Conservation (phyloP, 2,329 filamentous ascomycete genomes). For the Scytalidium sp. region DNA sequence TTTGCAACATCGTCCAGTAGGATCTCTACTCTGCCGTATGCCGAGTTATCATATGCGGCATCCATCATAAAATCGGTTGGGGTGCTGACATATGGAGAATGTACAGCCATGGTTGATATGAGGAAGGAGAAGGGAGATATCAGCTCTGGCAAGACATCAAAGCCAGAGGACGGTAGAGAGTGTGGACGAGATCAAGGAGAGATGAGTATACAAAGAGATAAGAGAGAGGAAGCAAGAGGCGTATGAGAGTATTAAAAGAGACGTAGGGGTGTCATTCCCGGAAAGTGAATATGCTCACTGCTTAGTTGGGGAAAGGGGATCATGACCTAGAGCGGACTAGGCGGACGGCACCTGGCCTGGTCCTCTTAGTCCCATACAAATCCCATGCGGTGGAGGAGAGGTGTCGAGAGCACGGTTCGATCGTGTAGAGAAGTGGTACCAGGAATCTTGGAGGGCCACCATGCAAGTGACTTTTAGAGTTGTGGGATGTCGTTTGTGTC, state of each 20-base stretch:
- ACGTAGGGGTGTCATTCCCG: slow-evolving; percentile 14
- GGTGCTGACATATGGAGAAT: not conserved
- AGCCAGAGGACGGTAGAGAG: slow-evolving; percentile 6
- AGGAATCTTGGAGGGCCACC: slow-evolving; percentile 24
- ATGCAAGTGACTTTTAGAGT: slow-evolving; percentile 26
- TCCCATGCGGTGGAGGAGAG: too few species aligned
- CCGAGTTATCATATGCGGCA: slow-evolving; percentile 12
- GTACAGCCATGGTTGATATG: not conserved
- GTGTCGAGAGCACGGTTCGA: not conserved
- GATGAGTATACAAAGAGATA: slow-evolving; percentile 1
- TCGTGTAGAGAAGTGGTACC: slow-evolving; percentile 24
- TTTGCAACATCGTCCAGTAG: slow-evolving; percentile 50
- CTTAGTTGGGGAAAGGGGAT: slow-evolving; percentile 22
- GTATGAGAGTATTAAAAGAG: slow-evolving; percentile 14
- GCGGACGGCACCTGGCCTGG: not conserved
- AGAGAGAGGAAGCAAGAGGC: slow-evolving; percentile 8
- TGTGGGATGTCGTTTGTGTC: slow-evolving; percentile 32
- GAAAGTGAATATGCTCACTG: slow-evolving; percentile 2
- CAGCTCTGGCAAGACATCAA: not conserved
- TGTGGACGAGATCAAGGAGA: not conserved
- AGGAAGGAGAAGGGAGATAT: not conserved
- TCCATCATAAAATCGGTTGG: slow-evolving; percentile 21
- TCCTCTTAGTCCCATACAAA: not conserved
- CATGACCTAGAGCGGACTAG: slow-evolving; percentile 24
- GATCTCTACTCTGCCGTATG: slow-evolving; percentile 37